Evolutionary conservation across 1,284 basidiomycete genomes (phyloP).

Genomic region (Ustilago curta): DNA sequence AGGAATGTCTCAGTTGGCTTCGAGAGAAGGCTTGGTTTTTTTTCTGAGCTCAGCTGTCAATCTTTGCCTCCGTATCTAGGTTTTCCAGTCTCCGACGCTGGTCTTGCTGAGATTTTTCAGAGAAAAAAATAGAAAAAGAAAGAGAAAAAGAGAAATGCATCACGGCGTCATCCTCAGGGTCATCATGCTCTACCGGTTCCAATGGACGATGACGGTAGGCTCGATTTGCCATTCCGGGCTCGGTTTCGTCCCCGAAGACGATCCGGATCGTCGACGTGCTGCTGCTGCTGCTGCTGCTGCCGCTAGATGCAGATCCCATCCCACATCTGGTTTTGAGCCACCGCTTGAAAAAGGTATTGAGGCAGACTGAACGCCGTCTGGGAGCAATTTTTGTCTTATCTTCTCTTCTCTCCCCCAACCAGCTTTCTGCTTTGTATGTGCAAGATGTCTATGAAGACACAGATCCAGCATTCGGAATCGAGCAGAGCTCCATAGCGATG

Average conservation of each 20-base stretch:
- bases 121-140: neutral
- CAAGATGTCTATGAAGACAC: neutral
- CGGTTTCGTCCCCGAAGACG: slow-evolving; percentile 15
- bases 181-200: neutral
- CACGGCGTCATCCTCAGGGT: neutral
- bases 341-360: too few relatives aligned
- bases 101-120: neutral
- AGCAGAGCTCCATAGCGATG: neutral
- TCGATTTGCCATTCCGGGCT: slow-evolving; percentile 16
- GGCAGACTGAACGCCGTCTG: neutral
- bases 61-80: neutral
- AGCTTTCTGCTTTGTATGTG: too few relatives aligned
- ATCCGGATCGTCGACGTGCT: slow-evolving; percentile 37
- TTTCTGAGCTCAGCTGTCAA: slow-evolving; percentile 8
- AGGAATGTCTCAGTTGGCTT: neutral
- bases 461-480: neutral
- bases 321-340: too few relatives aligned
- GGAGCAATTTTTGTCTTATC: neutral
- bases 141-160: neutral
- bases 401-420: neutral
- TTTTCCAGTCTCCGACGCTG: slow-evolving; percentile 6
- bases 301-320: slow-evolving; percentile 4
- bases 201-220: neutral
- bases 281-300: slow-evolving; percentile 12
- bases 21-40: neutral